Base-by-base conservation (phyloP, 23 red algal species). In the Chondrus crispus region DNA sequence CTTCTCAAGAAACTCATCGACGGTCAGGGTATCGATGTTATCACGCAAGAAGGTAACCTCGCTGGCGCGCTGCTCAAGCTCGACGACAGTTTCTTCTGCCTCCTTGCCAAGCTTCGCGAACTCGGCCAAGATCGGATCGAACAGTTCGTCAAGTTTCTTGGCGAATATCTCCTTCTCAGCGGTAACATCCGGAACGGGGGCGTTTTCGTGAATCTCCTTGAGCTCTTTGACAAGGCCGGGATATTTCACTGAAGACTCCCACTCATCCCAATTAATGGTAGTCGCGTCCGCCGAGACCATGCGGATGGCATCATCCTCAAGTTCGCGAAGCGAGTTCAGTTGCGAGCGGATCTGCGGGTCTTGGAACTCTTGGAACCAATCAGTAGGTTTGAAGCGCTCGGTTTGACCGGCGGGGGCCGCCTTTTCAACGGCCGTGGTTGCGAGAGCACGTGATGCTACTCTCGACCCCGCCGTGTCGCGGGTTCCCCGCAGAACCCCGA, bases 1-100 rank as follows among this genome's bases (percentile, higher is more conserved):
- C 89, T 54, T 84, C 3, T 82, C 79, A 41, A 92, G 63, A 57
- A 92, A 92, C 16, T 92, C 89, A n/a, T 92, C 89, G n/a, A 84
- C 45, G 5, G 89, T 55, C 46, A 92, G 43, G 3, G 82, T 62
- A 8, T 36, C 62, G 45, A 84, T 35, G 66, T 92, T 92, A 64
- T 92, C 89, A 28, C 48, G 49, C 29, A 92, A 42, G 47, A 42
- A 84, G 14, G 62, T 76, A 19, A 84, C 2, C 62, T 92, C 89
- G 37, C 54, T 77, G 30, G 47, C 60, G 24, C 68, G 20, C 79
- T 92, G 82, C 68, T 92, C 79, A 13, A 84, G 36, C 47, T 84
- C 66, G 5, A 36, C 66, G 19, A 62, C 51, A 54, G 72, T 68
- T 69, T 47, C 89, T 55, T 84, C 89, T 3, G 75, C 77, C 41